Percentiles rank a stretch among this genome's conserved stretches.
These are phyloP conservation scores for Novymonas esmeraldas DNA, from an alignment of 208 protist species.

Conservation along the genomic window DNA sequence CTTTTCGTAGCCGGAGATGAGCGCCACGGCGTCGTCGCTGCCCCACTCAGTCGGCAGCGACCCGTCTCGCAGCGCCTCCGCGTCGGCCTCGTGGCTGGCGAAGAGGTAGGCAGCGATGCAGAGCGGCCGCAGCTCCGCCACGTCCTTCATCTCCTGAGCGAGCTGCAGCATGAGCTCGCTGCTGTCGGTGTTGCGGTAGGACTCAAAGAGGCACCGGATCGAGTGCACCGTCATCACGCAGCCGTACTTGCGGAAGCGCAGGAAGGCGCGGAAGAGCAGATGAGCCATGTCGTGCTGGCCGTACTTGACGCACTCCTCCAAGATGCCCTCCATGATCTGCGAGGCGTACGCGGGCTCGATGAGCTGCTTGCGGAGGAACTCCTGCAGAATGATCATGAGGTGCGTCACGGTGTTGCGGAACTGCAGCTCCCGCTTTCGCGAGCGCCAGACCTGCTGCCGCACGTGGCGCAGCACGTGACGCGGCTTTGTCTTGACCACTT, in stretches of 20 bases:
- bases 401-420: conserved; percentile 91
- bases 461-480: conserved; percentile 88
- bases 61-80: conserved; percentile 62
- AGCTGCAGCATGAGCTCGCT: conserved; percentile 86
- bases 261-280: conserved; percentile 84
- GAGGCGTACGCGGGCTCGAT: conserved; percentile 82
- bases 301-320: conserved; percentile 88
- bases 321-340: conserved; percentile 87
- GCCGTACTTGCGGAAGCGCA: conserved; percentile 91
- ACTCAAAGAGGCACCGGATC: conserved; percentile 85
- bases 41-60: conserved; percentile 48
- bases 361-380: conserved; percentile 86
- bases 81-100: conserved; percentile 60
- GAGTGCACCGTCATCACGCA: conserved; percentile 79
- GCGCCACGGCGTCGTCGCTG: conserved; percentile 69
- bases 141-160: conserved; percentile 80
- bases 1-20: conserved; percentile 87
- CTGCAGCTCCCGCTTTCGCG: conserved; percentile 82
- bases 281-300: conserved; percentile 91
- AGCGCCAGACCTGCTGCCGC: conserved; percentile 88
- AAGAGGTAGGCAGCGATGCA: conserved; percentile 90
- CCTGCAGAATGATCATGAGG: conserved; percentile 90
- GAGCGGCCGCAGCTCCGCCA: conserved; percentile 69
- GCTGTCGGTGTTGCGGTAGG: conserved; percentile 85
- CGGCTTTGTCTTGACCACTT: conserved; percentile 86